Base-by-base conservation (phyloP, 2,329 filamentous ascomycete genomes). In the Colletotrichum lindemuthianum region DNA sequence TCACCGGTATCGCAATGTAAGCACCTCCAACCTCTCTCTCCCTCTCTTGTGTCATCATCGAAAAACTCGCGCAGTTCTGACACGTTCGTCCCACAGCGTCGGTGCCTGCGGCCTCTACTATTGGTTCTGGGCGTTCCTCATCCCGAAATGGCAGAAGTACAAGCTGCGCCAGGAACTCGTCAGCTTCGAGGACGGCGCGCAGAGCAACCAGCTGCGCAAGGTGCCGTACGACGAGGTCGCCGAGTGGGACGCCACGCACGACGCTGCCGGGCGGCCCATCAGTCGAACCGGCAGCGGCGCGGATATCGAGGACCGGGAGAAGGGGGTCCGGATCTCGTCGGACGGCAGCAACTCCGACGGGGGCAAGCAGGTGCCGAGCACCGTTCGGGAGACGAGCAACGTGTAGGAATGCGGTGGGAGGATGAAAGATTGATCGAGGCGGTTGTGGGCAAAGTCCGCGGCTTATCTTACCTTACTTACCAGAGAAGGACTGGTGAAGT, bases 1-100 rank as follows among this genome's bases (percentile, higher is more conserved):
- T 88, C 0, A 84, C 86, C 0, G 89, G 90, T 0, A 82, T 92
- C 60, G 88, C 74, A 37, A 83, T 91, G 85, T 88, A 85, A 74
- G 81, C 40, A 79, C 82, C 0, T 90, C 4, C 10, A 8, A 16
- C 34, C 8, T 34, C 7, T 12, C 49, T 43, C 52, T 13, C 13
- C 2, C 37, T 43, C 15, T n/a, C 34, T 0, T 1, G 2, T 4
- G 24, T 24, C 24, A 24, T 24, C 24, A 24, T 24, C 24, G 24
- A 24, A 24, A 24, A 24, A 4, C 39, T 54, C 32, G 24, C 11
- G 16, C 13, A 12, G 16, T 32, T n/a, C 40, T 40, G n/a, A n/a
- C 12, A 12, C 41, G n/a, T 11, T 16, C 24, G 13, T 49, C 12
- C 37, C 33, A 40, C 48, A 86, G 84, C 40, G 75, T 89, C 33